These are phyloP conservation scores for Solanum rostratum DNA, from an alignment of 257 asterid genomes.

Conservation along the genomic window DNA sequence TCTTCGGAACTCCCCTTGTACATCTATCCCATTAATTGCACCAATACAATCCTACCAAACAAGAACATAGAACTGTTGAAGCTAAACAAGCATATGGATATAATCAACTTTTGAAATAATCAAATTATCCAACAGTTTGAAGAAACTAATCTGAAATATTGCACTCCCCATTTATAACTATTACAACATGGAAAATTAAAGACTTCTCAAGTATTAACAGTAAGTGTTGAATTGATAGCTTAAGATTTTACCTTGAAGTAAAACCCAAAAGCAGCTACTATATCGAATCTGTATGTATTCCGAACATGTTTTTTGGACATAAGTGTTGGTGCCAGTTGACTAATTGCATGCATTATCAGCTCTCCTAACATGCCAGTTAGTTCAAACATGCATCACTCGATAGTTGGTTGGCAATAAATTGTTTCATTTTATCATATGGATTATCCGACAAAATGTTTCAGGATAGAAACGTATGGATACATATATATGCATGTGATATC, in stretches of 20 bases:
- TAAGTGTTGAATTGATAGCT: neutral
- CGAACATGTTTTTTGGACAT: neutral
- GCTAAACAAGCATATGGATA: neutral
- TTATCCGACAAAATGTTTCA: neutral
- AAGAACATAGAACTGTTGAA: neutral
- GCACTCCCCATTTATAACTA: neutral
- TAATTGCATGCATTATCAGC: neutral
- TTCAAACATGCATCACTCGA: neutral
- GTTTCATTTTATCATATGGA: neutral
- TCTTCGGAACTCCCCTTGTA: neutral
- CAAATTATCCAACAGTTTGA: neutral
- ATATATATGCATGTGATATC: neutral
- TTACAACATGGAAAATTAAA: neutral
- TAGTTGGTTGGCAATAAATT: neutral
- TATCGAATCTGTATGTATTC: neutral
- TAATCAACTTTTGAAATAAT: neutral
- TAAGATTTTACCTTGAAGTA: neutral
- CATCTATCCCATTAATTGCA: neutral
- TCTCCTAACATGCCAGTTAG: neutral
- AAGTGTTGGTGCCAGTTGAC: neutral
- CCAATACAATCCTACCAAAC: neutral
- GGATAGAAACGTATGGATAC: neutral
- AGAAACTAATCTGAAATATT: neutral
- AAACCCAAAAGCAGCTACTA: neutral
- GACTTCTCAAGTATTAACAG: neutral